These are phyloP conservation scores for Leishmania gerbilli DNA, from an alignment of 208 protist species.

Conservation along the genomic window DNA sequence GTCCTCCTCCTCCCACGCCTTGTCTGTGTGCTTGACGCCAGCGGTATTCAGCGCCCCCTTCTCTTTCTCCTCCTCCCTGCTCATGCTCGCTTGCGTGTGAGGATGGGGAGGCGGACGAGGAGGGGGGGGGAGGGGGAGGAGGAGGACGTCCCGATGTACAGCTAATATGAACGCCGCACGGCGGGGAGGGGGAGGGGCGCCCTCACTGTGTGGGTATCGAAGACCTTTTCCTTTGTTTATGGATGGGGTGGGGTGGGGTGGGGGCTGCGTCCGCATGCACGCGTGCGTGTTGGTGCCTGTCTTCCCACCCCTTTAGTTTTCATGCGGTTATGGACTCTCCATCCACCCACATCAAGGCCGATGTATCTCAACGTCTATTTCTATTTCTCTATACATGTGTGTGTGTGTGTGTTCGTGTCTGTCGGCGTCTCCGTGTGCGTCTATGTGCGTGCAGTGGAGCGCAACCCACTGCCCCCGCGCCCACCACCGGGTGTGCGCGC, in stretches of 20 bases:
- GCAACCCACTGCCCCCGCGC: too few species aligned
- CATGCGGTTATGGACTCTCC: too few species aligned
- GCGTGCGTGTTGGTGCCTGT: too few species aligned
- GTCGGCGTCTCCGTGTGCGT: neutral
- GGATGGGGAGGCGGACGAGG: neutral
- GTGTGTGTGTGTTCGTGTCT: neutral
- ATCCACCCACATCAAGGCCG: too few species aligned
- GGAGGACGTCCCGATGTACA: neutral
- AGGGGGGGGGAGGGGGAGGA: too few species aligned
- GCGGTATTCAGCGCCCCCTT: neutral
- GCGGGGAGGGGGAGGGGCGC: neutral
- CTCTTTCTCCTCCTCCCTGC: neutral
- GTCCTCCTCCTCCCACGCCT: neutral
- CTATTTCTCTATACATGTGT: too few species aligned
- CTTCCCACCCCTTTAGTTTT: too few species aligned
- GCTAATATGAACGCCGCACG: neutral
- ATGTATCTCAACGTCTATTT: too few species aligned
- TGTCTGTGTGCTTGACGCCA: neutral
- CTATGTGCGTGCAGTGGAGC: neutral
- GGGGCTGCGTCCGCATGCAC: too few species aligned
- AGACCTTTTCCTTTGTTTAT: too few species aligned
- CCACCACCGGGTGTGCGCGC: neutral
- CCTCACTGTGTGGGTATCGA: too few species aligned
- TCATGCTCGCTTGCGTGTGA: neutral
- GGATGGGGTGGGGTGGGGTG: too few species aligned